A percentile compares a stretch with the other conserved stretches of the same genome.
phyloP scores from a whole-genome alignment of 352 stramenopile genomes.

The Globisporangium cylindrosporum region DNA sequence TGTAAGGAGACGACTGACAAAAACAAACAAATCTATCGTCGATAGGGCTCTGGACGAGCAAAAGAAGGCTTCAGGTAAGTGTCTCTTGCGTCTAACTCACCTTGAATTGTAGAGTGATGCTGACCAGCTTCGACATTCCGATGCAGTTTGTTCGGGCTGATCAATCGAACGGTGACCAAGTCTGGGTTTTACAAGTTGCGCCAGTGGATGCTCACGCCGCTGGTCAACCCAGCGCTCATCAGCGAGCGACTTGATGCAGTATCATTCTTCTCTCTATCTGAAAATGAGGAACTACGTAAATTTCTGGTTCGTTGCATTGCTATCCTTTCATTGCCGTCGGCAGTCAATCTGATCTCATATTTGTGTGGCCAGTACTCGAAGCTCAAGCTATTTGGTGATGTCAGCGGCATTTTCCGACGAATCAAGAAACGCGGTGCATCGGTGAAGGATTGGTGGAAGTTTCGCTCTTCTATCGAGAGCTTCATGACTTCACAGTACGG shows the following conservation, averaged over 20 bases:
- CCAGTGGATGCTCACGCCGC: conserved; percentile 76
- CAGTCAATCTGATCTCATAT: conserved; percentile 7
- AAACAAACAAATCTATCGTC: conserved; percentile 2
- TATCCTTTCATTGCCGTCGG: not conserved
- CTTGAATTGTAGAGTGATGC: not conserved
- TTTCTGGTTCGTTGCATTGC: conserved; percentile 33
- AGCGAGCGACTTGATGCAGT: conserved; percentile 54
- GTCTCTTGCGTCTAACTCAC: not conserved
- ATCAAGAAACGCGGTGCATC: conserved; percentile 67
- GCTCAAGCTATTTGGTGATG: conserved; percentile 65
- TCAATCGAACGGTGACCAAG: conserved; percentile 81
- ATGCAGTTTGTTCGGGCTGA: conserved; percentile 62
- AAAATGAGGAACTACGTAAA: conserved; percentile 60
- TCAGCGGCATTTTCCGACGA: conserved; percentile 53
- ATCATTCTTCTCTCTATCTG: conserved; percentile 46
- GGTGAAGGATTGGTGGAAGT: conserved; percentile 61
- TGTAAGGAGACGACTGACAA: not conserved
- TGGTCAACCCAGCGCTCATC: conserved; percentile 48
- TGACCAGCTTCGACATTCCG: conserved; percentile 5
- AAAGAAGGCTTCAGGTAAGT: conserved; percentile 84
- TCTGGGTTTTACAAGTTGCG: conserved; percentile 56
- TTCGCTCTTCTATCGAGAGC: conserved; percentile 52
- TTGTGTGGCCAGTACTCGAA: conserved; percentile 37
- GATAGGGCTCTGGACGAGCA: conserved; percentile 55
- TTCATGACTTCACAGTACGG: conserved; percentile 64